Evolutionary conservation across 2,329 filamentous ascomycete species (phyloP).

Genomic region (Trichoderma atroviride): DNA sequence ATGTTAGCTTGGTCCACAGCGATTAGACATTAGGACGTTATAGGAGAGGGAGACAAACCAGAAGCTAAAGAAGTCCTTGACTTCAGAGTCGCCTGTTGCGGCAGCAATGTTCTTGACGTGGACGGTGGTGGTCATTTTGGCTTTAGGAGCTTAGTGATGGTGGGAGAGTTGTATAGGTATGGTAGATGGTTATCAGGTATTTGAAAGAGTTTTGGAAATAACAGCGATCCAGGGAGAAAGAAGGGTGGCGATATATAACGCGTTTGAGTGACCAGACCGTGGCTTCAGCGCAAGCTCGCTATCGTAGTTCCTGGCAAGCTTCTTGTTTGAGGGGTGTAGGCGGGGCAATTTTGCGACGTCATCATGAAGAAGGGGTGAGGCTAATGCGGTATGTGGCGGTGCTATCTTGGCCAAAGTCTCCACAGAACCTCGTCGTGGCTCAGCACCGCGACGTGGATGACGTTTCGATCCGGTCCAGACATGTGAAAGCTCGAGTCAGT

Average conservation of each 20-base stretch:
- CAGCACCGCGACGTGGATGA: constrained; percentile 1
- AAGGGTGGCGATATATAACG: constrained; percentile 20
- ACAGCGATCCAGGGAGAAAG: background rate
- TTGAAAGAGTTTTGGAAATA: background rate
- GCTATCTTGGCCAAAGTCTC: background rate
- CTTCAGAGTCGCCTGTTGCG: constrained; percentile 83
- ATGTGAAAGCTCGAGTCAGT: constrained; percentile 9
- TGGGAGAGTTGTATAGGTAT: background rate
- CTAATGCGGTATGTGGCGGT: constrained; percentile 23
- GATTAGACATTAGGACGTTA: background rate
- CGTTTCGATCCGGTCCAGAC: background rate
- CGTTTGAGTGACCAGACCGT: constrained; percentile 10
- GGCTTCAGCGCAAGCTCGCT: constrained; percentile 18
- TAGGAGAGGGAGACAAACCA: constrained; percentile 57
- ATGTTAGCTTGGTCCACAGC: constrained; percentile 30
- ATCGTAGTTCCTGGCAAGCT: constrained; percentile 12
- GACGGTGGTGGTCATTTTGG: constrained; percentile 56
- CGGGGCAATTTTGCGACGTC: constrained; percentile 28
- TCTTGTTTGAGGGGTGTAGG: constrained; percentile 23
- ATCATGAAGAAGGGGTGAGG: constrained; percentile 26
- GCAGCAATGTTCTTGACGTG: constrained; percentile 86
- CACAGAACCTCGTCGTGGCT: constrained; percentile 1
- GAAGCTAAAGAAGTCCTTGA: constrained; percentile 97
- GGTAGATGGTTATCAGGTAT: background rate
- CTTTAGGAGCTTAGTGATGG: background rate